Evolutionary conservation across 2,329 filamentous ascomycete species (phyloP), one percentile per base, ranked within the genome.

Genomic region (Xylariaceae sp.): DNA sequence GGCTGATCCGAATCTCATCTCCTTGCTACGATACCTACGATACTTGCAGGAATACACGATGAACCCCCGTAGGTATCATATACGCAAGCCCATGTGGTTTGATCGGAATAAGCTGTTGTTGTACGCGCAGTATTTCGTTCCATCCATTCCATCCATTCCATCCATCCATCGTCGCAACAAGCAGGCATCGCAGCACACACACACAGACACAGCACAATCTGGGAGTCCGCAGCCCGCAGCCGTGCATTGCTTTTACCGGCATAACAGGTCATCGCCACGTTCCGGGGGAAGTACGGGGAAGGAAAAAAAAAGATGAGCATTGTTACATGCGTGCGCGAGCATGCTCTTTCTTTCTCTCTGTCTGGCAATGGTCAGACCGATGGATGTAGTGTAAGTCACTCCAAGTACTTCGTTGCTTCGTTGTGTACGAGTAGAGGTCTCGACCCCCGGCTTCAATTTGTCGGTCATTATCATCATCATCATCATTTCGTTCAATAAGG

Each of bases 231-330:
- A 69, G 56, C 53, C 61, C 61, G 67, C 67, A 66, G 67, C 65
- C 62, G 65, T 66, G 59, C 56, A 66, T 67, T 66, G 56, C 63
- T 69, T 69, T 69, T 70, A 55, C 68, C 68, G 66, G 68, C 68
- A 70, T 70, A 66, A 64, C 62, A 62, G 59, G 65, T 23, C 64
- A 65, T 68, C 61, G 65, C 68, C 67, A 69, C 67, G 60, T 64
- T 62, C 60, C 60, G 35, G 59, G 47, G 55, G 61, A 59, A 41
- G 37, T 41, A 41, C 37, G 37, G 37, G 37, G 37, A 57, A 53
- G 37, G 37, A 57, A 51, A 30, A 62, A 61, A 54, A 60, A 55
- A 4, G 23, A 30, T 30, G 23, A 30, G 51, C 37, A 61, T 50
- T 60, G 59, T 57, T 55, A 57, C 61, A 49, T 49, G 47, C 47